Percentiles rank a stretch among this genome's conserved stretches.
Evolutionary conservation across 1,284 basidiomycete genomes (phyloP).

Genomic region (Apiotrichum domesticum): DNA sequence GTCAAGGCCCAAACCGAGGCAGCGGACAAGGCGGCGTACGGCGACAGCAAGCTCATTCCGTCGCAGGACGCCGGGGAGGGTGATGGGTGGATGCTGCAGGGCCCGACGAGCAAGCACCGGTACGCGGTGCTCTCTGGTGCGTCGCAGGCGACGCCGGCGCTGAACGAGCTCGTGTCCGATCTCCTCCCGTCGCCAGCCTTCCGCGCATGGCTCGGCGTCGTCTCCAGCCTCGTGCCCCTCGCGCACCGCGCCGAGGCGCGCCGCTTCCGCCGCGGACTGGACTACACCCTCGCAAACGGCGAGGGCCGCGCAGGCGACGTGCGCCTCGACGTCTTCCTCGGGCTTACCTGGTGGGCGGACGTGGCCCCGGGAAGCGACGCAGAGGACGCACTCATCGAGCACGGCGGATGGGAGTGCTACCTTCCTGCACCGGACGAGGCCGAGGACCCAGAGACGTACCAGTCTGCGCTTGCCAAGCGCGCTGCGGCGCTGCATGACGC

Average conservation of each 20-base stretch:
- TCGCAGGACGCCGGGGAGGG: constrained; percentile 54
- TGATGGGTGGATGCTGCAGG: constrained; percentile 65
- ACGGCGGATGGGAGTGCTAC: constrained; percentile 97
- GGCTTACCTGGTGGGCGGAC: constrained; percentile 69
- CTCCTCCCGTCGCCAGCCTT: constrained; percentile 80
- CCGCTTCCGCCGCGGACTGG: constrained; percentile 84
- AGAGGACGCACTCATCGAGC: constrained; percentile 52
- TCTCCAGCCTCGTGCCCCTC: constrained; percentile 70
- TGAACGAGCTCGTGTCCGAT: constrained; percentile 57
- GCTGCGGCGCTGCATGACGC: constrained; percentile 19
- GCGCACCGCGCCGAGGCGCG: constrained; percentile 70
- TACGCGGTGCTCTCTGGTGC: constrained; percentile 60
- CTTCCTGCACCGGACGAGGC: constrained; percentile 89
- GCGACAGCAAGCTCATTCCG: constrained; percentile 50
- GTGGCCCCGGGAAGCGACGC: constrained; percentile 43
- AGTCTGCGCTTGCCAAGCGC: constrained; percentile 52
- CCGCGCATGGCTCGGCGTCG: constrained; percentile 77
- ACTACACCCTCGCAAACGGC: constrained; percentile 90
- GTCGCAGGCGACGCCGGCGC: constrained; percentile 44
- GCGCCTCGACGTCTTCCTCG: constrained; percentile 81
- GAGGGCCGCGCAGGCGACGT: constrained; percentile 65
- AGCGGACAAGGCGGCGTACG: constrained; percentile 59
- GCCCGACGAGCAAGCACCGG: constrained; percentile 91
- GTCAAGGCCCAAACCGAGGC: constrained; percentile 62
- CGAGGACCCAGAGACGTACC: constrained; percentile 90